Evolutionary conservation across 2,329 filamentous ascomycete species (phyloP).

Genomic region (Penicillium sp.): DNA sequence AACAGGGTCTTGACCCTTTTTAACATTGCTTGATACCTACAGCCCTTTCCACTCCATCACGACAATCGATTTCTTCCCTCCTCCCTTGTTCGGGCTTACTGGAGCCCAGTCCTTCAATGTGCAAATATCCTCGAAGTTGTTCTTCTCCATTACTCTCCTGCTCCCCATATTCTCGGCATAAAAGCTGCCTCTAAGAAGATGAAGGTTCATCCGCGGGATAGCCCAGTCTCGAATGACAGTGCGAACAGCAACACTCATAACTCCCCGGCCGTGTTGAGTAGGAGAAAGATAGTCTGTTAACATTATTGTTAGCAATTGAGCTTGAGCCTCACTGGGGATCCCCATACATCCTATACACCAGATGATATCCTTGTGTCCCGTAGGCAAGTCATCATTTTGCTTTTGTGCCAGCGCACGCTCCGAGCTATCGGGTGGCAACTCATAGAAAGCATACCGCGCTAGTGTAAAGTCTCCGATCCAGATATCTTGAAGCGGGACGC

Average conservation of each 20-base stretch:
- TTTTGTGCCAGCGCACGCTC: conserved; percentile 14
- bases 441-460: conserved; percentile 25
- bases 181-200: conserved; percentile 16
- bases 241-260: conserved; percentile 26
- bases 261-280: conserved; percentile 27
- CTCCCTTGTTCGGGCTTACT: conserved; percentile 14
- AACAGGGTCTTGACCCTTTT: not conserved
- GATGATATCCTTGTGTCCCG: conserved; percentile 24
- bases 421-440: conserved; percentile 15
- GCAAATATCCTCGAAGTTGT: conserved; percentile 22
- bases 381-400: conserved; percentile 18
- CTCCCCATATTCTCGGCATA: conserved; percentile 28
- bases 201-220: conserved; percentile 30
- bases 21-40: not conserved
- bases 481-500: conserved; percentile 9
- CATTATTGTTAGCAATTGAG: not conserved
- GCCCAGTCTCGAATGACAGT: conserved; percentile 26
- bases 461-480: conserved; percentile 27
- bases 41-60: conserved; percentile 12
- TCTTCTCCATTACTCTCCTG: conserved; percentile 27
- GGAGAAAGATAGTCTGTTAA: conserved; percentile 24
- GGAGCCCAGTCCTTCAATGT: conserved; percentile 19
- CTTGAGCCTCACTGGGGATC: not conserved
- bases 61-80: conserved; percentile 21
- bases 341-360: conserved; percentile 27